These are phyloP conservation scores for Cryptococcus sp. DNA, from an alignment of 1,284 basidiomycete species.

Conservation along the genomic window DNA sequence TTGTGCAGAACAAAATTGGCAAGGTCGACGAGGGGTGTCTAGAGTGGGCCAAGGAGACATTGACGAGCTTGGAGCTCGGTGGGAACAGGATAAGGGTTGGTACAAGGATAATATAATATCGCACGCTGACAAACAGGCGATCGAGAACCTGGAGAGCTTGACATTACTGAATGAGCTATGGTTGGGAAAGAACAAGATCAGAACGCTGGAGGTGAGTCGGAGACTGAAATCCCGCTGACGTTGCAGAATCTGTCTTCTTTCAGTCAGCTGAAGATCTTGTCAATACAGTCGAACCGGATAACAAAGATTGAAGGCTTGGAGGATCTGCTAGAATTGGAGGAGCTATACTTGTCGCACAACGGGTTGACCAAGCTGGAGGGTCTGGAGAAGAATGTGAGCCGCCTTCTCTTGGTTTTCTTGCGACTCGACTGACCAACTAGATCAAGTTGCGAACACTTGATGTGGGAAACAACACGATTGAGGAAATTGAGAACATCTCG, in stretches of 20 bases:
- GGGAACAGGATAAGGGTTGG: constrained; percentile 82
- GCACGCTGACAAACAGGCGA: constrained; percentile 53
- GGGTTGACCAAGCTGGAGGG: constrained; percentile 82
- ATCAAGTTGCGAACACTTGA: constrained; percentile 78
- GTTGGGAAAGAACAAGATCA: constrained; percentile 97
- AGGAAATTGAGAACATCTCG: constrained; percentile 69
- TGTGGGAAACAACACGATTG: constrained; percentile 77
- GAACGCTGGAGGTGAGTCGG: constrained; percentile 65
- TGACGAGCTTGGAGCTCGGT: constrained; percentile 84
- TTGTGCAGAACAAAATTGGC: constrained; percentile 93
- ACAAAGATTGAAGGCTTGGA: constrained; percentile 79
- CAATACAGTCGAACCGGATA: constrained; percentile 89
- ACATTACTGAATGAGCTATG: constrained; percentile 85
- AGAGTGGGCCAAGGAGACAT: constrained; percentile 55
- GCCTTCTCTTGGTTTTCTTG: constrained; percentile 2
- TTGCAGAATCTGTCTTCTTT: constrained; percentile 60
- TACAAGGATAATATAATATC: constrained; percentile 5
- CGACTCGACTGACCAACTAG: constrained; percentile 48
- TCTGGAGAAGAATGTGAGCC: constrained; percentile 69
- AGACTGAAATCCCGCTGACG: background rate
- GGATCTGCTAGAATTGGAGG: constrained; percentile 66
- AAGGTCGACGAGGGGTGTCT: constrained; percentile 61
- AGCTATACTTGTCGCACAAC: constrained; percentile 92
- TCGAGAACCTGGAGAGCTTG: constrained; percentile 80
- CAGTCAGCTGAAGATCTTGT: constrained; percentile 69